Evolutionary conservation across 2,329 filamentous ascomycete species (phyloP).

Genomic region (Penicillium sclerotigenum): DNA sequence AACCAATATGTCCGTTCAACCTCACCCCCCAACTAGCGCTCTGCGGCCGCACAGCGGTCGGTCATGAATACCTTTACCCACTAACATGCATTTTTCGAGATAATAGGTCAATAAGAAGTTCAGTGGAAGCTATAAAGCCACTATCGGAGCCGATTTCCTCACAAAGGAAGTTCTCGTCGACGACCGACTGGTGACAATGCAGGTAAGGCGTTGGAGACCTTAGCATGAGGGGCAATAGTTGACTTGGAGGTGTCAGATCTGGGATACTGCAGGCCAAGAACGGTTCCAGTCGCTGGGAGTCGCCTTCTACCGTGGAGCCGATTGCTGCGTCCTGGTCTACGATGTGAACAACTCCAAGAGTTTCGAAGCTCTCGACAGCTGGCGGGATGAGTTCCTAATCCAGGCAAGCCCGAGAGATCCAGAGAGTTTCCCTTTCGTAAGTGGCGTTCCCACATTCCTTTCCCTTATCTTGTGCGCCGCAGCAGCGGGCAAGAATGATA

Average conservation of each 20-base stretch:
- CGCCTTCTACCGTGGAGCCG: conserved; percentile 93
- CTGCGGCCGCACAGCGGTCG: conserved; percentile 4
- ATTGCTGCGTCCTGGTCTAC: conserved; percentile 97
- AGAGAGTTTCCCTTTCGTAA: conserved; percentile 94
- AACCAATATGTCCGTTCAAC: conserved; percentile 91
- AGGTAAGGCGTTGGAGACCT: conserved; percentile 55
- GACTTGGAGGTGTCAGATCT: conserved; percentile 60
- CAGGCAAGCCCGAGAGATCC: conserved; percentile 95
- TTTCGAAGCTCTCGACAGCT: conserved; percentile 96
- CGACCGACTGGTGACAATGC: conserved; percentile 97
- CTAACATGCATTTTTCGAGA: conserved; percentile 13
- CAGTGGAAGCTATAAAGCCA: conserved; percentile 98
- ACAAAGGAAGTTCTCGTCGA: conserved; percentile 97
- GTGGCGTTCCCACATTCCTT: conserved; percentile 31
- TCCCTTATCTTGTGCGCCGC: not conserved
- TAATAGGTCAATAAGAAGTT: conserved; percentile 98
- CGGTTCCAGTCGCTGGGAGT: conserved; percentile 96
- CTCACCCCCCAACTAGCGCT: not conserved
- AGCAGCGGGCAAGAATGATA: not conserved
- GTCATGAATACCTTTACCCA: conserved; percentile 10
- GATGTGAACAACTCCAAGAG: conserved; percentile 99
- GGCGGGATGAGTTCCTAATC: conserved; percentile 97
- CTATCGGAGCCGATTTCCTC: conserved; percentile 96
- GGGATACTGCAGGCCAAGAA: conserved; percentile 97
- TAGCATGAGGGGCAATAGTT: conserved; percentile 7